Conservation (phyloP, 139 green algal species). For the Coccomyxa sp. region DNA sequence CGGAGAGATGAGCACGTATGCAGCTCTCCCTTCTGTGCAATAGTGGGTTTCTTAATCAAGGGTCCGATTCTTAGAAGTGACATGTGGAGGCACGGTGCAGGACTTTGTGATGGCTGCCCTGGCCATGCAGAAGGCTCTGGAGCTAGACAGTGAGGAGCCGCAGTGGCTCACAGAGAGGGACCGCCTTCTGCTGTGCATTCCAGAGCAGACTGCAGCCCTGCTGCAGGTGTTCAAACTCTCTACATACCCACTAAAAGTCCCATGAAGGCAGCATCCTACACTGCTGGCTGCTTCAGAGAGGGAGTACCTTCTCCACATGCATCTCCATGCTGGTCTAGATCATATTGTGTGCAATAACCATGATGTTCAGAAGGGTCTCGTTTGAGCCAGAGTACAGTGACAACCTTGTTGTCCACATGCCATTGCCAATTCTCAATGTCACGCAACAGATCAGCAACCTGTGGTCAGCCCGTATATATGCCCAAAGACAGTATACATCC, state of each 20-base stretch:
- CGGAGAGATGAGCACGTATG: not conserved
- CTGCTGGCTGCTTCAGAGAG: not conserved
- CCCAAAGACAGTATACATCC: not conserved
- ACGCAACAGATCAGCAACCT: not conserved
- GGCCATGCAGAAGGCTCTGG: slow-evolving; percentile 13
- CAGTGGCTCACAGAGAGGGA: slow-evolving; percentile 18
- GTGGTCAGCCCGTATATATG: not conserved
- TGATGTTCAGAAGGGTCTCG: not conserved
- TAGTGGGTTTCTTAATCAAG: not conserved
- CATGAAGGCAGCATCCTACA: too few relatives aligned
- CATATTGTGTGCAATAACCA: not conserved
- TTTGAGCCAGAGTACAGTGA: not conserved
- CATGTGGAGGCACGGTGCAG: not conserved
- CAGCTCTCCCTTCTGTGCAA: not conserved
- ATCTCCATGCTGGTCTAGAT: not conserved
- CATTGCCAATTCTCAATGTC: not conserved
- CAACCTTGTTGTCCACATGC: not conserved
- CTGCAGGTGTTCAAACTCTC: slow-evolving; percentile 16
- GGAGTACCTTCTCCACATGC: not conserved
- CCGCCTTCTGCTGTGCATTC: slow-evolving; percentile 35
- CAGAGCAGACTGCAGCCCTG: slow-evolving; percentile 14
- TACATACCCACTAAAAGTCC: not conserved
- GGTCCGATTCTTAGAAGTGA: not conserved
- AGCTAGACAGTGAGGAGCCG: not conserved
- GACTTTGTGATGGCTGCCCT: slow-evolving; percentile 16